These are phyloP conservation scores for Jackrogersella multiformis DNA, from an alignment of 495 filamentous ascomycete genomes.

Conservation along the genomic window DNA sequence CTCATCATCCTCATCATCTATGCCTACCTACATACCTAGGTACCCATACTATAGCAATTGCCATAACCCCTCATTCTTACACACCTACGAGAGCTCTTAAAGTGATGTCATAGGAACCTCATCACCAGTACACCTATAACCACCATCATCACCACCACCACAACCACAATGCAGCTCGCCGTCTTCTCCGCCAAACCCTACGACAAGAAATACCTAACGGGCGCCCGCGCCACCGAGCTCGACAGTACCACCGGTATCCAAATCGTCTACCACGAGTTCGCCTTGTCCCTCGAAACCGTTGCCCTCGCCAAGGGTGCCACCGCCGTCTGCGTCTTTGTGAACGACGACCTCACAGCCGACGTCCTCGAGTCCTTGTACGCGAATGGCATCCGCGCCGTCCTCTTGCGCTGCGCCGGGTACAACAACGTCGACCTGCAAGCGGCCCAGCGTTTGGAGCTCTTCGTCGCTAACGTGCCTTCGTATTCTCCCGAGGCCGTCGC, in stretches of 20 bases:
- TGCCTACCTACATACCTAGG: not conserved
- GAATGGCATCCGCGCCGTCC: slow-evolving; percentile 62
- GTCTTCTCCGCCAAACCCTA: slow-evolving; percentile 72
- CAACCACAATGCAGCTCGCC: slow-evolving; percentile 62
- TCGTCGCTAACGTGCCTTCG: slow-evolving; percentile 72
- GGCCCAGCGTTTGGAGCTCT: slow-evolving; percentile 66
- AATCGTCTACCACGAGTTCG: slow-evolving; percentile 64
- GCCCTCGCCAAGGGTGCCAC: slow-evolving; percentile 61
- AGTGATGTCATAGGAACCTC: not conserved
- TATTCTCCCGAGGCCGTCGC: slow-evolving; percentile 79
- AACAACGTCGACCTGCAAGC: slow-evolving; percentile 71
- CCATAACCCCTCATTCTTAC: not conserved
- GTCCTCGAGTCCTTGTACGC: slow-evolving; percentile 62
- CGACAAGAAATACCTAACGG: slow-evolving; percentile 62
- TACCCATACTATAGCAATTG: not conserved
- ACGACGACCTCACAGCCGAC: slow-evolving; percentile 63
- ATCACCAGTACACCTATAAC: not conserved
- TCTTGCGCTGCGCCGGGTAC: slow-evolving; percentile 75
- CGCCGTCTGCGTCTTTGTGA: slow-evolving; percentile 77
- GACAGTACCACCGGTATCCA: slow-evolving; percentile 37
- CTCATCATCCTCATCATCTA: not conserved
- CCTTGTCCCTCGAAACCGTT: slow-evolving; percentile 65
- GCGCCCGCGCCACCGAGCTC: slow-evolving; percentile 43
- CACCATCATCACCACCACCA: slow-evolving; percentile 6
- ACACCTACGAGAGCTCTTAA: not conserved